phyloP scores from a whole-genome alignment of 2,329 filamentous ascomycete species.

The Diaporthe sp. region DNA sequence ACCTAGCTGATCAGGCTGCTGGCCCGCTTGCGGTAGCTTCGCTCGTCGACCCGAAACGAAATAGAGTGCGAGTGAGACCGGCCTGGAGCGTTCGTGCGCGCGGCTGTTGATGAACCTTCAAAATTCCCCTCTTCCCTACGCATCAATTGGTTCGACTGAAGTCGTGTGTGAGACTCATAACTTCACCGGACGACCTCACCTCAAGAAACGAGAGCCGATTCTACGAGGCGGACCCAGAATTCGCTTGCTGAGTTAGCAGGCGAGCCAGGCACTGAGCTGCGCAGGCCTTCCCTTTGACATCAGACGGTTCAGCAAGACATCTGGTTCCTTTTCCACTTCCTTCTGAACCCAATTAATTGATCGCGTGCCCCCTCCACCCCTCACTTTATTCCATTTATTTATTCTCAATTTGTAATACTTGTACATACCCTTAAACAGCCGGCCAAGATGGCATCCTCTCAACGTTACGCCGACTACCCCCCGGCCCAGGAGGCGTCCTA shows the following conservation, averaged over 20 bases:
- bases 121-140: neutral
- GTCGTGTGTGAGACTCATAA: neutral
- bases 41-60: constrained; percentile 16
- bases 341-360: constrained; percentile 3
- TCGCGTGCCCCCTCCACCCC: neutral
- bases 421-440: neutral
- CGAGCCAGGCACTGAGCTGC: neutral
- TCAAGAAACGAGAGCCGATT: too few relatives aligned
- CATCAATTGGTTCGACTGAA: neutral
- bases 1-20: neutral
- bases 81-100: too few relatives aligned
- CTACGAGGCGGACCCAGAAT: neutral
- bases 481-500: constrained; percentile 50
- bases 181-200: neutral
- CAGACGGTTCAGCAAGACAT: neutral
- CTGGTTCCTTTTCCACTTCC: too few relatives aligned
- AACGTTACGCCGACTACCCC: constrained; percentile 56
- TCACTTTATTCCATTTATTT: too few relatives aligned
- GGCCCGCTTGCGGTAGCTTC: constrained; percentile 9
- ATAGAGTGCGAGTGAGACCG: neutral
- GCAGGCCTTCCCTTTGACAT: neutral
- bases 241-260: neutral
- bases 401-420: neutral
- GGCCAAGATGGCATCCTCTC: constrained; percentile 20
- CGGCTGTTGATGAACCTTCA: too few relatives aligned